phyloP scores from a whole-genome alignment of 768 basidiomycete species.

The Suillus alpinus region DNA sequence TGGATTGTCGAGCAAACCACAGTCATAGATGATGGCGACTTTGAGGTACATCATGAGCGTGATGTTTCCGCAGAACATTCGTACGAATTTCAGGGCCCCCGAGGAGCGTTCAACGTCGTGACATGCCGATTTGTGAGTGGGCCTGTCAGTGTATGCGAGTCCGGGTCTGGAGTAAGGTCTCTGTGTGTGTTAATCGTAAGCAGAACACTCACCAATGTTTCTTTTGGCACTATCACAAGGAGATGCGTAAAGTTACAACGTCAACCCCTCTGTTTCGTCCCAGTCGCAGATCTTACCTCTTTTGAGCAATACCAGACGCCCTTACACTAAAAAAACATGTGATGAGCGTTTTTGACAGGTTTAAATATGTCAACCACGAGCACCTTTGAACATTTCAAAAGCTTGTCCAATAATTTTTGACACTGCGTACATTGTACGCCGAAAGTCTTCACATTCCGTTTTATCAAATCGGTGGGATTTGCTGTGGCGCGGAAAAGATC shows the following conservation, averaged over 20 bases:
- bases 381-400: conserved; percentile 14
- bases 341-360: not conserved
- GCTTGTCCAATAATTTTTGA: conserved; percentile 5
- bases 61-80: conserved; percentile 9
- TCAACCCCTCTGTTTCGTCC: not conserved
- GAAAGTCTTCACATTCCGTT: conserved; percentile 3
- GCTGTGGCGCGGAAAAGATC: conserved; percentile 7
- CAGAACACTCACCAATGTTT: conserved; percentile 13
- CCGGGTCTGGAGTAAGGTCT: not conserved
- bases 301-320: conserved; percentile 21
- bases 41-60: conserved; percentile 8
- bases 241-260: not conserved
- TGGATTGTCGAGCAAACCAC: conserved; percentile 9
- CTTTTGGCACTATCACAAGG: conserved; percentile 11
- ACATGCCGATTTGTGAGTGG: conserved; percentile 13
- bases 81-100: conserved; percentile 13
- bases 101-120: conserved; percentile 13
- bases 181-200: too few species aligned
- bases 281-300: not conserved
- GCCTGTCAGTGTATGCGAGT: conserved; percentile 4
- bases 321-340: conserved; percentile 11
- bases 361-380: not conserved
- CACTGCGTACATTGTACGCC: conserved; percentile 16
- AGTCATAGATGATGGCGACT: conserved; percentile 13
- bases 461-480: conserved; percentile 11